Evolutionary conservation across 2,329 filamentous ascomycete genomes (phyloP), one percentile per base, ranked within the genome.

Genomic region (Arthrobotrys entomopaga): DNA sequence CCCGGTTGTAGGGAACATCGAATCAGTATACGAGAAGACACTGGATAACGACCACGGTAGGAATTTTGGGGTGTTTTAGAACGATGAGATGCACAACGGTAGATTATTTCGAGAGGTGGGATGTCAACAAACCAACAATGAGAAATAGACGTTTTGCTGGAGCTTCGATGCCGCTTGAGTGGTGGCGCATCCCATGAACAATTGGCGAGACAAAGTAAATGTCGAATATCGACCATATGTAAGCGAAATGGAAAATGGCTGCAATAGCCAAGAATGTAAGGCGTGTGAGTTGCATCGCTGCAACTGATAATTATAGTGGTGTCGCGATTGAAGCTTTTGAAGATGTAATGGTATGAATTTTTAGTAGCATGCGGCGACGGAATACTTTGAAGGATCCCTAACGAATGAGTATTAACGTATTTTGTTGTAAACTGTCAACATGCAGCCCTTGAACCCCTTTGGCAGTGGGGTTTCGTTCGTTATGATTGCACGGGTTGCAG

Each of bases 121-220:
- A 34, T 34, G 2, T 34, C 29, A 34, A 77, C 83, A 71, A 85
- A 91, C 95, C 95, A 79, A 99, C 96, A 81, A 96, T 96, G 26
- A 99, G 87, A 56, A 99, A 91, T 69, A 99, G 86, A 76, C 95
- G 88, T 82, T 95, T 92, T 3, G 96, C 94, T 0, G 95, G 95
- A 20, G 93, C 87, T 81, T 90, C 88, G 58, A 82, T 81, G 72
- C 93, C 87, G 42, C 96, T 85, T 52, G 85, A 83, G 82, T 92
- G 93, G 73, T 93, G 87, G 79, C 87, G 88, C 95, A 99, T 99
- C 80, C 95, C 95, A 84, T 90, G 91, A 64, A 98, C 95, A 78
- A 99, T 95, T 20, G 95, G 95, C 81, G 93, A 97, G 80, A 97
- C 93, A 81, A 99, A 99, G 83, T 99, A 98, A 77, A 98, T 95